Evolutionary conservation across 768 basidiomycete species (phyloP), one percentile per base, ranked within the genome.

Genomic region (Tulasnella sp.): DNA sequence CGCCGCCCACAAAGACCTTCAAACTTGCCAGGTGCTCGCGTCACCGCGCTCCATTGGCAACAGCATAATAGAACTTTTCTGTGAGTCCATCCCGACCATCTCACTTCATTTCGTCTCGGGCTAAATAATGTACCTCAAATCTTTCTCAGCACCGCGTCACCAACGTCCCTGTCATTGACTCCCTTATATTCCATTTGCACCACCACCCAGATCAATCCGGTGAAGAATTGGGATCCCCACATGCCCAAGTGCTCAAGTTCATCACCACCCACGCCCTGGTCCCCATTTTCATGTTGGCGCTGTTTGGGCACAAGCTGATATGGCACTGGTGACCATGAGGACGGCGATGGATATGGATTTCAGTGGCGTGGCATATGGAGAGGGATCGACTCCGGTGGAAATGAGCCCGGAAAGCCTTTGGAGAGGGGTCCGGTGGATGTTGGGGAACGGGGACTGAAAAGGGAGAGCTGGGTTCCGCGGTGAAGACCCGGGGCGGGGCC

Each of bases 281-380:
- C 54, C 82, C 82, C 16, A 14, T 81, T 20, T 81, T 83, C 44
- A 74, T 83, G n/a, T 73, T 83, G 8, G 76, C 74, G 58, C 28
- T 83, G 22, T 82, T 83, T 54, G 82, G 82, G n/a, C 82, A 83
- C 76, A 83, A 83, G 78, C 80, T 83, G 0, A 80, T 82, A 31
- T 60, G 81, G 40, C 82, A 78, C n/a, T n/a, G 34, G 80, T 81
- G n/a, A 72, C 28, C 0, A 79, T 79, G 77, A 76, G 76, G 18
- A 48, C 24, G 6, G 44, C 72, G 40, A 44, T 72, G 11, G 50
- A 79, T 5, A 83, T 83, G 82, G 31, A 74, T 48, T 81, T 80
- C 31, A 60, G 54, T 14, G 58, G 77, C 40, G 77, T 78, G 37
- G 48, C 77, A 14, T 69, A 78, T 40, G 31, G 20, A 6, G 37